Conservation (phyloP, 768 basidiomycete genomes). For the Panus rudis region DNA sequence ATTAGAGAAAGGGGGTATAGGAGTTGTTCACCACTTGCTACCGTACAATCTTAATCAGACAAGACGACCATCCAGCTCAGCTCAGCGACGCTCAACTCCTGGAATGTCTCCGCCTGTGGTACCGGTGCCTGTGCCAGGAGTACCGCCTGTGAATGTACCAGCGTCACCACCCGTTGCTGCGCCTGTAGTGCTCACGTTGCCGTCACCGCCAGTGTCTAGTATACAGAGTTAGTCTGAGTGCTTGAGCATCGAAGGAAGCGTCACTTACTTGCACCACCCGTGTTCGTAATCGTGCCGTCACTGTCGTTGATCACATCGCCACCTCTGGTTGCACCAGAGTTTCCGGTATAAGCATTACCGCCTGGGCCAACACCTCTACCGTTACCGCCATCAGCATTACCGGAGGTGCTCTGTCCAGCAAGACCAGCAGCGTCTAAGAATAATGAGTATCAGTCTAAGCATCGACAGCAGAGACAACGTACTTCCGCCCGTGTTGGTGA, state of each 20-base stretch:
- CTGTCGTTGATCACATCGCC: slow-evolving; percentile 12
- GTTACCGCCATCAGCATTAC: slow-evolving; percentile 16
- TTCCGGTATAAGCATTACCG: slow-evolving; percentile 19
- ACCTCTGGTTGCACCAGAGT: slow-evolving; percentile 12
- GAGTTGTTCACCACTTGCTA: no score
- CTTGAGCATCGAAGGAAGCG: no score
- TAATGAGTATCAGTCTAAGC: neutral
- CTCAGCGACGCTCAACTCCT: no score
- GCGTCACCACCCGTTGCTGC: slow-evolving; percentile 9
- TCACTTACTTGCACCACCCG: slow-evolving; percentile 12
- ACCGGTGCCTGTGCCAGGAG: no score
- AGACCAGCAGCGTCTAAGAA: slow-evolving; percentile 9
- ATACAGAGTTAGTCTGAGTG: no score
- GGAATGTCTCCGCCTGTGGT: no score
- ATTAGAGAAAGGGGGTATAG: no score
- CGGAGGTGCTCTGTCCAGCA: slow-evolving; percentile 9
- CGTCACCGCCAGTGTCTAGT: slow-evolving; percentile 9
- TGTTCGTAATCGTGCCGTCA: slow-evolving; percentile 14
- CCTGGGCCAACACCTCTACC: slow-evolving; percentile 18
- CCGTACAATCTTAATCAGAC: no score
- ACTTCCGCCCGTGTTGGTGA: slow-evolving; percentile 9
- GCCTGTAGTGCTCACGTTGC: slow-evolving; percentile 10
- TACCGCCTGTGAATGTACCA: no score
- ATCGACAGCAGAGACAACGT: neutral
- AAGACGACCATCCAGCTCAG: no score